Conservation (phyloP, 2,329 filamentous ascomycete genomes). For the Hypomyces perniciosus region DNA sequence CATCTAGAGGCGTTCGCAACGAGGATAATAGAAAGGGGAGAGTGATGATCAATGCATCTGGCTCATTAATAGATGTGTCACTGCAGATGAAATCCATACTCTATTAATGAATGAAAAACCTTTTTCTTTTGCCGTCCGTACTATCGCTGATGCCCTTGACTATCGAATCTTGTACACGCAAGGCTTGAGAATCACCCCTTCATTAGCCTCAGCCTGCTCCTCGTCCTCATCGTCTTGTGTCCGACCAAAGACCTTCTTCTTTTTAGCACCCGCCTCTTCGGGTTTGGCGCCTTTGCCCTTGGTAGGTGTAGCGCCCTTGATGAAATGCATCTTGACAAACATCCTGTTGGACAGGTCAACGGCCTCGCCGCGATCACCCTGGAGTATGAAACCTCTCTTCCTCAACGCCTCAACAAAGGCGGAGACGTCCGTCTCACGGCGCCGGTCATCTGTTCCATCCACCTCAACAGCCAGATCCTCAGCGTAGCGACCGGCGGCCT, state of each 20-base stretch:
- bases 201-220: conserved; percentile 57
- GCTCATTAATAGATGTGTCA: neutral
- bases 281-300: conserved; percentile 65
- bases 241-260: conserved; percentile 46
- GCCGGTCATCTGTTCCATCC: conserved; percentile 57
- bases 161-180: conserved; percentile 92
- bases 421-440: conserved; percentile 75
- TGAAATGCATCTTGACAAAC: conserved; percentile 96
- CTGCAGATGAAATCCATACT: neutral
- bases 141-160: neutral
- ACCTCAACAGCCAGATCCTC: conserved; percentile 63
- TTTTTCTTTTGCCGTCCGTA: neutral
- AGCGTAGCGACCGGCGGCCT: conserved; percentile 43
- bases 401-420: conserved; percentile 80
- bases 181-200: conserved; percentile 70
- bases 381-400: conserved; percentile 78
- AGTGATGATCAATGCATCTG: neutral
- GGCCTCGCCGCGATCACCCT: conserved; percentile 52
- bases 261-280: conserved; percentile 40
- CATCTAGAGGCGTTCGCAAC: conserved; percentile 7
- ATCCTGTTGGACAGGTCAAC: conserved; percentile 90
- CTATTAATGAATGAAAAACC: neutral
- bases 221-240: conserved; percentile 49
- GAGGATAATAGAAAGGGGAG: conserved; percentile 3
- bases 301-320: conserved; percentile 70